Conservation (phyloP, 1,284 basidiomycete genomes). For the Dichomitus squalens region DNA sequence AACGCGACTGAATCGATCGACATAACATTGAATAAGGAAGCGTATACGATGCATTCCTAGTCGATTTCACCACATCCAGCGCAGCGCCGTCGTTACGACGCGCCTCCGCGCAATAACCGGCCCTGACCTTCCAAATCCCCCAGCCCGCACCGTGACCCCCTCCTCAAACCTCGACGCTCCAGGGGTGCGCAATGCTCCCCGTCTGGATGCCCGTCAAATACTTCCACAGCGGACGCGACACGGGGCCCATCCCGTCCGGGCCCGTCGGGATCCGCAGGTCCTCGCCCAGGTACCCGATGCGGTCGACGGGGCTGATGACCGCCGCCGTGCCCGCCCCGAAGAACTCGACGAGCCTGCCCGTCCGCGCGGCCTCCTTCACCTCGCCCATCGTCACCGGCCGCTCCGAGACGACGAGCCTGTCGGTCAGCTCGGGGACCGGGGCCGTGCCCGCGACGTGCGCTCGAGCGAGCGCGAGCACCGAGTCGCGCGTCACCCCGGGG, state of each 20-base stretch:
- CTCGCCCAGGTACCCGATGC: conserved; percentile 85
- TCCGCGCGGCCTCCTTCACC: conserved; percentile 71
- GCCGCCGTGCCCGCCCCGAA: conserved; percentile 94
- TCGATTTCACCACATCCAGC: too few species aligned
- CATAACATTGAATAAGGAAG: too few species aligned
- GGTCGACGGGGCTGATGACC: conserved; percentile 81
- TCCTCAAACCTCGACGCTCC: conserved; percentile 63
- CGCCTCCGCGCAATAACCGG: too few species aligned
- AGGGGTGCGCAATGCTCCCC: conserved; percentile 81
- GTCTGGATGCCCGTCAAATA: conserved; percentile 91
- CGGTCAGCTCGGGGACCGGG: conserved; percentile 62
- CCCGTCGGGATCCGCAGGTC: conserved; percentile 88
- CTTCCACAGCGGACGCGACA: conserved; percentile 83
- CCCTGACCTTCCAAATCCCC: too few species aligned
- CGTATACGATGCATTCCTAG: too few species aligned
- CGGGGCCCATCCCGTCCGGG: conserved; percentile 84
- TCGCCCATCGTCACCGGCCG: conserved; percentile 90
- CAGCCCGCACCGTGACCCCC: neutral
- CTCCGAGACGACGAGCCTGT: conserved; percentile 78
- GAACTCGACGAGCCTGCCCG: conserved; percentile 83
- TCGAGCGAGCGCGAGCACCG: conserved; percentile 81
- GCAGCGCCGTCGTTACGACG: too few species aligned
- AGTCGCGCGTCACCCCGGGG: conserved; percentile 95
- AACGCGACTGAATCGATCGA: neutral
- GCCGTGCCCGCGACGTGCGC: conserved; percentile 68